Conservation (phyloP, 495 filamentous ascomycete genomes). For the Chaetomium fimeti region DNA sequence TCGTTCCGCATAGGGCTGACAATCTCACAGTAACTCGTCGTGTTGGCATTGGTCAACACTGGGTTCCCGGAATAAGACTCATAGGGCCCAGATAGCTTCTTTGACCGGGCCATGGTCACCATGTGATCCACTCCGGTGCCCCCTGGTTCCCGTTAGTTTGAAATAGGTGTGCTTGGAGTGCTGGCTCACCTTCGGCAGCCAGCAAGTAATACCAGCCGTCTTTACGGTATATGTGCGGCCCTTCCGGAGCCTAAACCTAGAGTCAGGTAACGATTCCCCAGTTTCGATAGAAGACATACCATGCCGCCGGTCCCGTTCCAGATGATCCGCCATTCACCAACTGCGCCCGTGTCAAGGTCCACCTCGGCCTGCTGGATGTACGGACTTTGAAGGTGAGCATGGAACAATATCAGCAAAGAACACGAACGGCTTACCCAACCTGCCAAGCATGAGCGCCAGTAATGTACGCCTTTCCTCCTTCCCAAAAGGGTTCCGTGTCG, state of each 20-base stretch:
- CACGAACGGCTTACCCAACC: slow-evolving; percentile 34
- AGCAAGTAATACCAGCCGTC: slow-evolving; percentile 65
- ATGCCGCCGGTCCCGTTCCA: slow-evolving; percentile 48
- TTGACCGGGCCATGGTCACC: slow-evolving; percentile 52
- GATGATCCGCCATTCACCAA: slow-evolving; percentile 40
- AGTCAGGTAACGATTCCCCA: slow-evolving; percentile 1
- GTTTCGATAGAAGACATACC: slow-evolving; percentile 35
- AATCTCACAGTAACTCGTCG: slow-evolving; percentile 43
- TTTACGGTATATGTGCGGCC: slow-evolving; percentile 62
- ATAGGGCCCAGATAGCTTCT: slow-evolving; percentile 55
- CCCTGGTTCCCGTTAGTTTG: slow-evolving; percentile 25
- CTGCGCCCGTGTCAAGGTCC: slow-evolving; percentile 40
- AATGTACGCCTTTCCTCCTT: slow-evolving; percentile 51
- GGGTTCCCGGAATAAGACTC: slow-evolving; percentile 54
- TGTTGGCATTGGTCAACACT: slow-evolving; percentile 55
- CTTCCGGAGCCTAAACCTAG: slow-evolving; percentile 52
- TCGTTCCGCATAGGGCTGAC: too few relatives aligned
- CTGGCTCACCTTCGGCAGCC: slow-evolving; percentile 55
- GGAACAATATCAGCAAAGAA: not conserved
- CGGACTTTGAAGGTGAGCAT: slow-evolving; percentile 30
- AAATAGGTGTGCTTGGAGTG: not conserved
- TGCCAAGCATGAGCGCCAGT: slow-evolving; percentile 45
- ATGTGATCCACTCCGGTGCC: slow-evolving; percentile 59
- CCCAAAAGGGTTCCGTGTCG: slow-evolving; percentile 50
- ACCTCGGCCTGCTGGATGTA: slow-evolving; percentile 42